Base-by-base conservation (phyloP, 192 early-diverging fungal species). In the Backusella mclennaniae region DNA sequence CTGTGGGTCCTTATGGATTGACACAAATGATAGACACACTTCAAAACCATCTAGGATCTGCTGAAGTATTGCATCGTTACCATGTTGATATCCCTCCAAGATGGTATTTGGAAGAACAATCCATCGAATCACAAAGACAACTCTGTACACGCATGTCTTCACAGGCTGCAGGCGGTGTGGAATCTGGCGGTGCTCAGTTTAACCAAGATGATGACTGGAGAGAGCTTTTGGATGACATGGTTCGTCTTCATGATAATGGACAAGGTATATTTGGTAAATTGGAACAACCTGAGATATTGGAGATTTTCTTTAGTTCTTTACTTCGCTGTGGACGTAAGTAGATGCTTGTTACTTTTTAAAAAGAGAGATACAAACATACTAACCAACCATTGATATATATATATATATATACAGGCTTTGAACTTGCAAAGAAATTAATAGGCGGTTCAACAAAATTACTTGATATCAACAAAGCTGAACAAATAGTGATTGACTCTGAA, bases 121-220 rank as follows among this genome's bases (percentile, higher is more conserved):
- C 88, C 8, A 80, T 82, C 4, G 84, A 84, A 21, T 74, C 85
- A 44, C 90, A 90, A 71, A 85, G 85, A n/a, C 86, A 89, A 49
- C 81, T 94, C 67, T 85, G 92, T 69, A 78, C 86, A 17, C 85
- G 82, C 71, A 89, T 90, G 87, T 86, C 88, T 36, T 73, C 85
- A 7, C 81, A 85, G 46, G 84, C 86, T 44, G 80, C 87, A 33
- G 78, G 82, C 75, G 85, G 80, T 41, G 82, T 85, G 1, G 85
- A 89, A 75, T 84, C 72, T 39, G 84, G 84, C 71, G 87, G 89
- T 26, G 85, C 80, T 15, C 83, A 86, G 5, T 87, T 87, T 63
- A 84, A 90, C 49, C 83, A 75, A 39, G 91, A 93, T 44, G 89
- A 92, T 74, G 90, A 92, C 42, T 94, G 92, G 91, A 80, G 79